Evolutionary conservation across 2,329 filamentous ascomycete species (phyloP).

Genomic region (Polychaeton citri): DNA sequence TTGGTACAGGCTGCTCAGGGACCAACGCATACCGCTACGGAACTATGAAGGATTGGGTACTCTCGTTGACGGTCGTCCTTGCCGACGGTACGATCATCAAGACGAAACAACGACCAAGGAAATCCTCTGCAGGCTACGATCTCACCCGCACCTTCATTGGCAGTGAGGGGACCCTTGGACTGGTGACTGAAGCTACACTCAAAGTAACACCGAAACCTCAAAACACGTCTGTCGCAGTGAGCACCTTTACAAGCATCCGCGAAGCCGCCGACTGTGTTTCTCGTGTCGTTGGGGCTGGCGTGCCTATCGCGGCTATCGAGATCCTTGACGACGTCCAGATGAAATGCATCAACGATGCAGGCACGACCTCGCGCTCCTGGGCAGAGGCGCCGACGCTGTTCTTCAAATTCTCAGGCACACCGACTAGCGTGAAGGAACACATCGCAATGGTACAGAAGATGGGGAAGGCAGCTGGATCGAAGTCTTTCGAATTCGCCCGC

Average conservation of each 20-base stretch:
- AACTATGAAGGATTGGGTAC: conserved; percentile 90
- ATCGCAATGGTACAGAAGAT: conserved; percentile 52
- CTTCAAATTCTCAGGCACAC: conserved; percentile 61
- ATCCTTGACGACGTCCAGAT: conserved; percentile 89
- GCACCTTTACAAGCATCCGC: conserved; percentile 50
- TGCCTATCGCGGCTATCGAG: conserved; percentile 83
- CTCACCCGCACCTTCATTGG: conserved; percentile 82
- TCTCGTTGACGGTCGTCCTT: conserved; percentile 74
- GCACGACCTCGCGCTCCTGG: conserved; percentile 52
- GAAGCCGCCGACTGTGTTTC: conserved; percentile 68
- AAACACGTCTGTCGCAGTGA: conserved; percentile 66
- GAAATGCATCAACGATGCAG: conserved; percentile 54
- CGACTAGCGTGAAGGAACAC: conserved; percentile 62
- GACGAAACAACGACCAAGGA: conserved; percentile 75
- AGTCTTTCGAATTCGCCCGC: conserved; percentile 56
- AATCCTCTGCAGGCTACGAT: conserved; percentile 85
- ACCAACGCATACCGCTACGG: conserved; percentile 89
- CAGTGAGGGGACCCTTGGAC: conserved; percentile 78
- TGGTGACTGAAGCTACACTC: conserved; percentile 81
- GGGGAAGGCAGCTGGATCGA: conserved; percentile 45
- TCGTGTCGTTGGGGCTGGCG: conserved; percentile 63
- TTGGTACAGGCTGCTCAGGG: conserved; percentile 62
- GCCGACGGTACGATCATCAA: conserved; percentile 84
- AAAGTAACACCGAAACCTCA: conserved; percentile 74
- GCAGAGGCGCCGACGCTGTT: conserved; percentile 59